These are phyloP conservation scores for Thalassiosira livingstoniorum DNA, from an alignment of 352 stramenopile genomes.

Conservation along the genomic window DNA sequence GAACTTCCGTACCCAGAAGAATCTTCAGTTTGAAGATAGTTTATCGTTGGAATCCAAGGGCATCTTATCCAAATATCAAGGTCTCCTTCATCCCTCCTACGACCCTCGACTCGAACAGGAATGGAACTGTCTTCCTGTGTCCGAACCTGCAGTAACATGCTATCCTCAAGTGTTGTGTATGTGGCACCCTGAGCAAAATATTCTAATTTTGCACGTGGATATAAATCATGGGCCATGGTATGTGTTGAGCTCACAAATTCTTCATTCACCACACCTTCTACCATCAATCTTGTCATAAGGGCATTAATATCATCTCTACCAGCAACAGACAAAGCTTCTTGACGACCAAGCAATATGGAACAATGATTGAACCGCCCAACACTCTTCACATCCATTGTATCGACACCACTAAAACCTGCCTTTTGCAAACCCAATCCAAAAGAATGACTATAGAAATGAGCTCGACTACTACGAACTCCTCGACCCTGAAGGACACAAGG, in stretches of 20 bases:
- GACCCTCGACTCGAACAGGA: neutral
- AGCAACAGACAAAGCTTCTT: constrained; percentile 21
- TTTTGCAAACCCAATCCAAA: constrained; percentile 15
- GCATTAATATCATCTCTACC: constrained; percentile 21
- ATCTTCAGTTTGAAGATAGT: constrained; percentile 36
- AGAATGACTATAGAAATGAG: constrained; percentile 3
- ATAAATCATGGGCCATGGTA: neutral
- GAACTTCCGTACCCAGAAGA: constrained; percentile 12
- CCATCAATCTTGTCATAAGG: constrained; percentile 1
- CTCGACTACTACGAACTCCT: neutral
- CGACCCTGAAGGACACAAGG: constrained; percentile 11
- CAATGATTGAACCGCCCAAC: constrained; percentile 9
- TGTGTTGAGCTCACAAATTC: neutral
- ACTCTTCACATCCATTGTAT: constrained; percentile 31
- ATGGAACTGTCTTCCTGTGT: neutral
- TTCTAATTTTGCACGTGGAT: neutral
- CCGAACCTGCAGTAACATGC: constrained; percentile 15
- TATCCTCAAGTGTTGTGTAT: constrained; percentile 18
- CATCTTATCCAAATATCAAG: neutral
- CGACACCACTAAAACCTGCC: constrained; percentile 8
- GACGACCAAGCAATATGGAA: neutral
- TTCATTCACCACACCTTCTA: neutral
- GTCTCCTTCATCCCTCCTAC: neutral
- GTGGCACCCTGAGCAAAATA: constrained; percentile 13
- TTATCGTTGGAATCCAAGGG: constrained; percentile 22